Evolutionary conservation across 2,329 filamentous ascomycete genomes (phyloP), one percentile per base, ranked within the genome.

Genomic region (Sodiomyces alkalinus): DNA sequence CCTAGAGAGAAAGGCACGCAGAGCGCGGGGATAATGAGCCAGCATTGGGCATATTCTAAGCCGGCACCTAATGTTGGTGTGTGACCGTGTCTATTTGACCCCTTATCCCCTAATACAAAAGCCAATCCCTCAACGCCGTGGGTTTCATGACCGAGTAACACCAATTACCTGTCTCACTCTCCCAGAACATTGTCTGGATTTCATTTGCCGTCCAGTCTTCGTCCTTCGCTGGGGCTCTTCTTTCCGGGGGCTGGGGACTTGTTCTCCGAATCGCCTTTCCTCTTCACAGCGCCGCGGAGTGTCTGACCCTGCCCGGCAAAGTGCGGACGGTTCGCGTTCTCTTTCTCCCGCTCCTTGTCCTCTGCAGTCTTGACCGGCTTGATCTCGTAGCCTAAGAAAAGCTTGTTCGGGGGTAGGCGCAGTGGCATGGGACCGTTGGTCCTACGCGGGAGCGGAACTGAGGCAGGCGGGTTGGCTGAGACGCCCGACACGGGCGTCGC

Each of bases 361-460:
- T 72, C 77, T 32, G 78, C 73, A 7, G 80, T 81, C 59, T 83
- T 86, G 22, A 92, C 64, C 0, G 87, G 87, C 51, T 80, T 92
- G 47, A 93, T 68, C 45, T 92, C 79, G 45, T 96, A 98, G 3
- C 90, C 90, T 38, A 98, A 92, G 62, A 98, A 98, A 4, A 98
- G 64, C 54, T 94, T 92, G 43, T 90, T 90, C 0, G 80, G 78
- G 0, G 82, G 70, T 28, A 98, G 52, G 17, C 90, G 69, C 6
- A 98, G 64, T 4, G 87, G 85, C 47, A 90, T 80, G 0, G 87
- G 85, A 0, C 85, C 86, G 38, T 87, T 85, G 10, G 65, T 74
- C 35, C 68, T 53, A 35, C 52, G 53, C 36, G 66, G 47, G 1
- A 47, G 43, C n/a, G 33, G 33, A 14, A 26, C 12, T 8, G 22